These are phyloP conservation scores for Cornus controversa DNA, from an alignment of 148 eudicot species.

Conservation along the genomic window DNA sequence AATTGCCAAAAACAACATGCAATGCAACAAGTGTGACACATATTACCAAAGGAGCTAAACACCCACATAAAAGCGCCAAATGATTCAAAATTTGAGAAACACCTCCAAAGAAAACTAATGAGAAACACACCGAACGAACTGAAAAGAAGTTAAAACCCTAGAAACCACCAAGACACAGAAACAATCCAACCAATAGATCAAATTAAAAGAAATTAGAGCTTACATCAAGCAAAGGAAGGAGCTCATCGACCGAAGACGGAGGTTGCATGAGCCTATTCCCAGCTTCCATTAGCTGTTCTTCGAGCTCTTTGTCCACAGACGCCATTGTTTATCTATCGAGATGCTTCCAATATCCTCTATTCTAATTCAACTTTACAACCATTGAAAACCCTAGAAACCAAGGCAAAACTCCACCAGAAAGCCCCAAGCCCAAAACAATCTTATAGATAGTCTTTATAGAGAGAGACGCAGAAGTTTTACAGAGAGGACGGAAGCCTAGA, in stretches of 20 bases:
- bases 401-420: neutral
- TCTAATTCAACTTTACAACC: neutral
- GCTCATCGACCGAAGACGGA: conserved; percentile 43
- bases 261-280: conserved; percentile 54
- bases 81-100: neutral
- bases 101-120: neutral
- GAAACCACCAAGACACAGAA: conserved; percentile 1
- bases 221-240: conserved; percentile 64
- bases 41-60: neutral
- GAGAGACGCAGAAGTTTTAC: neutral
- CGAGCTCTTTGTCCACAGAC: conserved; percentile 44
- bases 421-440: neutral
- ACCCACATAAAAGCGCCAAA: neutral
- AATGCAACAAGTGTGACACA: neutral
- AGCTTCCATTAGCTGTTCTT: conserved; percentile 43
- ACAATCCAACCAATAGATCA: neutral
- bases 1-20: neutral
- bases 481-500: neutral
- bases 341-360: neutral
- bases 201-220: conserved; percentile 20
- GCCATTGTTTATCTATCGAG: conserved; percentile 27
- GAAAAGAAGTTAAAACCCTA: neutral
- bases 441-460: neutral
- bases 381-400: neutral
- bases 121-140: neutral